Base-by-base conservation (phyloP, 371 early-diverging fungal genomes). In the Mortierella sp. region DNA sequence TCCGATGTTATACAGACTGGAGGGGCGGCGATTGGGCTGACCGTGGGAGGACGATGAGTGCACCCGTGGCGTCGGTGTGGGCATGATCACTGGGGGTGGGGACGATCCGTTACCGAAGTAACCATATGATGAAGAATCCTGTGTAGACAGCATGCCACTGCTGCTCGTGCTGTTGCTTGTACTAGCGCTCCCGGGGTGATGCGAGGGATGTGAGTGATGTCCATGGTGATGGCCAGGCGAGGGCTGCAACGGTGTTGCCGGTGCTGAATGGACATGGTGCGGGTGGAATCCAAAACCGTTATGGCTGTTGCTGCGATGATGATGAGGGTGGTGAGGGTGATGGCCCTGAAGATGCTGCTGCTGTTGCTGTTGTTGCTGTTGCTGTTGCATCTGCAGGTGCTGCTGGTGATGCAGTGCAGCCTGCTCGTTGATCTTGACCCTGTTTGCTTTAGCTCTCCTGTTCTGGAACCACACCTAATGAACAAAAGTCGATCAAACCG, bases 401-500 rank as follows among this genome's bases (percentile, higher is more conserved):
- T 80, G 81, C 50, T 81, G 82, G 28, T 78, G 81, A 17, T 73
- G 71, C 21, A 76, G 70, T 6, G 76, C 72, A 11, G 78, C 71
- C 60, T 80, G 79, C 31, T 80, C 80, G 26, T 81, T 79, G 58
- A 80, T 79, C 56, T 80, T 82, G 62, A 78, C 79, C 49, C 90
- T 83, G 73, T 86, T 89, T 55, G 86, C 87, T 79, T 96, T 97
- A 32, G 96, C 95, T 47, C 98, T 87, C 57, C 94, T 90, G 82
- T 98, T 98, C 79, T 98, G 98, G 84, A 98, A 98, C 98, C 98
- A 97, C 58, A 96, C 94, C 83, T 83, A 70, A 30, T 30, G 23
- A 23, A 28, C 3, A 31, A 15, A 50, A 31, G 17, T n/a, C 28
- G 14, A 5, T 34, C 9, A 23, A 27, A 23, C 19, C 28, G 15